Percentiles rank a stretch among this genome's conserved stretches.
Conservation (phyloP, 1,284 basidiomycete species). For the Psilocybe mexicana region DNA sequence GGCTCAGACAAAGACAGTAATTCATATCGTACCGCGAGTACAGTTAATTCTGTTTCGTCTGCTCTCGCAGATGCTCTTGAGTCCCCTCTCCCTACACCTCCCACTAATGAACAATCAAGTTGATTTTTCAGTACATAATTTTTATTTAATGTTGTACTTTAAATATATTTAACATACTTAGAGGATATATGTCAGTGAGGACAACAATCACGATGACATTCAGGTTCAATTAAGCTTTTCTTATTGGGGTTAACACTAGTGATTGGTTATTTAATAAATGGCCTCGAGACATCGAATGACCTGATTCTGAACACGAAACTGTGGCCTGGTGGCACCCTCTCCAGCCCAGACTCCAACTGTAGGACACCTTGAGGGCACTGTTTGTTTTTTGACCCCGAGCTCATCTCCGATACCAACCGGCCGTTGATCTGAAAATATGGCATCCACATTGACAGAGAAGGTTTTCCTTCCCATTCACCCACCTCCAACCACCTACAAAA, state of each 20-base stretch:
- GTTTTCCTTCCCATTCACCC: slow-evolving; percentile 37
- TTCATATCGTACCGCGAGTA: slow-evolving; percentile 33
- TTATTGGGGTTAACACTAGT: neutral
- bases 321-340: too few species aligned
- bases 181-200: neutral
- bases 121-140: neutral
- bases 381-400: slow-evolving; percentile 4
- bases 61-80: slow-evolving; percentile 12
- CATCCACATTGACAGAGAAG: slow-evolving; percentile 20
- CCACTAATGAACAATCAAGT: neutral
- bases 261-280: neutral
- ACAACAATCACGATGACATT: too few species aligned
- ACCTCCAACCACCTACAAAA: slow-evolving; percentile 29
- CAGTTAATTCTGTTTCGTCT: slow-evolving; percentile 13
- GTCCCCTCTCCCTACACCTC: slow-evolving; percentile 7
- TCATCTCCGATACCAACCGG: neutral
- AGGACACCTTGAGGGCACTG: neutral
- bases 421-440: slow-evolving; percentile 23
- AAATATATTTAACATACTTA: neutral
- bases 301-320: neutral
- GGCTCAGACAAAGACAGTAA: slow-evolving; percentile 21
- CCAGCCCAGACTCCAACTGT: too few species aligned
- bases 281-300: neutral
- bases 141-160: slow-evolving; percentile 1
- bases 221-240: neutral